Percentiles rank a stretch among this genome's conserved stretches.
Evolutionary conservation across 345 rosid species (phyloP).

Genomic region (Populus euphratica): DNA sequence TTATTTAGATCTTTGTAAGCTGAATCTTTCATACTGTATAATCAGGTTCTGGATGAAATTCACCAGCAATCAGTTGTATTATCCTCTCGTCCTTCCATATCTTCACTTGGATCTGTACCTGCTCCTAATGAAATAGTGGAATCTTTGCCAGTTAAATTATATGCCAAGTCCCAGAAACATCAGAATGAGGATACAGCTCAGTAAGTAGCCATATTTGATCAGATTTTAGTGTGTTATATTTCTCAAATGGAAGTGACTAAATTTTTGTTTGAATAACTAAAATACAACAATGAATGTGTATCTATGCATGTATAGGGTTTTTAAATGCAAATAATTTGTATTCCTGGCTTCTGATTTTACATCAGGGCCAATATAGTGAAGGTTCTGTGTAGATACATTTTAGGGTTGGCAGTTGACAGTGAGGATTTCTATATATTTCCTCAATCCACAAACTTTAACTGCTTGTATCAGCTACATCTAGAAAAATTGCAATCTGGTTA

Average conservation of each 20-base stretch:
- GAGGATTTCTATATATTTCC: background rate
- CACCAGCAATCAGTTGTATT: constrained; percentile 95
- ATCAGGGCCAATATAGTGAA: background rate
- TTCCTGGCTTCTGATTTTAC: background rate
- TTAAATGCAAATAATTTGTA: background rate
- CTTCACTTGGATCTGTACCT: constrained; percentile 91
- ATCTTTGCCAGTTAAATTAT: constrained; percentile 61
- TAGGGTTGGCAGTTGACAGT: background rate
- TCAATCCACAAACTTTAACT: background rate
- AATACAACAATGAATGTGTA: background rate
- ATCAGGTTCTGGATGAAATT: constrained; percentile 97
- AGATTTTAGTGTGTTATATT: background rate
- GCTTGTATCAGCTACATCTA: background rate
- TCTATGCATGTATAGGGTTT: background rate
- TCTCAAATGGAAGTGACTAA: background rate
- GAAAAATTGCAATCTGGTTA: background rate
- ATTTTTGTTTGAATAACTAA: background rate
- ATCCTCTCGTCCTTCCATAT: constrained; percentile 80
- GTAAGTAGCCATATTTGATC: constrained; percentile 39
- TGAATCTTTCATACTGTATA: constrained; percentile 22
- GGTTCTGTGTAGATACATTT: background rate
- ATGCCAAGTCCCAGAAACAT: constrained; percentile 48
- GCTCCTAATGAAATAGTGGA: constrained; percentile 92
- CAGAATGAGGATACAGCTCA: constrained; percentile 75
- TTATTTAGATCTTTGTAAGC: constrained; percentile 26